Percentiles rank a stretch among this genome's conserved stretches.
These are phyloP conservation scores for Ophiostoma montium DNA, from an alignment of 2,329 filamentous ascomycete species.

Conservation along the genomic window DNA sequence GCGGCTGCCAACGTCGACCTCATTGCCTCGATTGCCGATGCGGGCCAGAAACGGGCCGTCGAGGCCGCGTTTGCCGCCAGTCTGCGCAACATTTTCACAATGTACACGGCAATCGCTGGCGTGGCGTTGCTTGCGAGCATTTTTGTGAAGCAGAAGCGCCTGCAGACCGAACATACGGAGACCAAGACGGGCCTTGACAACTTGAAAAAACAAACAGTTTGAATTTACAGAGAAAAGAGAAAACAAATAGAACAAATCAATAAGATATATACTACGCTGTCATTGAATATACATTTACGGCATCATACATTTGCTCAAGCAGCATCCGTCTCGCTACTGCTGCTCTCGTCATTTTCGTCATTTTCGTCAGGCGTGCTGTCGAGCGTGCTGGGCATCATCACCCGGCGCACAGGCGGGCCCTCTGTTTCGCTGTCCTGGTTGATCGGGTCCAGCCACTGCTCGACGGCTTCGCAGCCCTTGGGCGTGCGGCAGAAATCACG, in stretches of 20 bases:
- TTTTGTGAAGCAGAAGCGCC: conserved; percentile 3
- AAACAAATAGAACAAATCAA: too few relatives aligned
- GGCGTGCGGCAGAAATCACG: conserved; percentile 48
- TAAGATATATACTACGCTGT: background rate
- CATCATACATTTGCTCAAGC: background rate
- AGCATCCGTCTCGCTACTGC: conserved; percentile 4
- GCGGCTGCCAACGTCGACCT: conserved; percentile 48
- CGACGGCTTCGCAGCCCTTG: conserved; percentile 42
- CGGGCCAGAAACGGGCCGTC: conserved; percentile 4
- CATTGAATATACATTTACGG: background rate
- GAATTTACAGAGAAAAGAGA: too few relatives aligned
- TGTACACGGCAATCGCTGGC: conserved; percentile 7
- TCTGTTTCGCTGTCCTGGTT: background rate
- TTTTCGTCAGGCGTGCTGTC: background rate
- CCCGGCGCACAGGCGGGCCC: background rate
- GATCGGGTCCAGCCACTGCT: conserved; percentile 21
- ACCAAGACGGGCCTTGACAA: conserved; percentile 7
- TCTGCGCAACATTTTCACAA: conserved; percentile 7
- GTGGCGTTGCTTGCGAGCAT: conserved; percentile 5
- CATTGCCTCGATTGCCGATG: conserved; percentile 26
- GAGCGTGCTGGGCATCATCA: too few relatives aligned
- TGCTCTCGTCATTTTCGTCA: background rate
- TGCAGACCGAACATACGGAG: conserved; percentile 7
- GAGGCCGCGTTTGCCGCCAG: conserved; percentile 4
- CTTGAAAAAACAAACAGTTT: background rate